Percentiles rank a stretch among this genome's conserved stretches.
Conservation (phyloP, 176 grass and related monocot species). For the Oryza longistaminata region DNA sequence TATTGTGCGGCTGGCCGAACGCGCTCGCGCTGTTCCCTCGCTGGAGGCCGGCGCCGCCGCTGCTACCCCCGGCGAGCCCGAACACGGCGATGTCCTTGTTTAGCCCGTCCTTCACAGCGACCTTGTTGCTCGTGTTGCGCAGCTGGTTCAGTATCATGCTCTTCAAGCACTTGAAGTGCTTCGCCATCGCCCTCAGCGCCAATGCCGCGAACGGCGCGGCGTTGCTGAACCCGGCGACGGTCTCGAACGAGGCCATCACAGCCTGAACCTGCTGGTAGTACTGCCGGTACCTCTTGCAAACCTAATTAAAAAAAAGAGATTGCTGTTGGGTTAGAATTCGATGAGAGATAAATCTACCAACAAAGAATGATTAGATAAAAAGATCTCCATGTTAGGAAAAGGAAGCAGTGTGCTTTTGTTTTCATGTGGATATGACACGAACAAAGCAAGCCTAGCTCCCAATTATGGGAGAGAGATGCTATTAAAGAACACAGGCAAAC, state of each 20-base stretch:
- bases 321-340: neutral
- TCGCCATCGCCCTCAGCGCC: conserved; percentile 72
- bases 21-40: conserved; percentile 44
- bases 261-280: conserved; percentile 84
- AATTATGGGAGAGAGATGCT: conserved; percentile 43
- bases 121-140: conserved; percentile 60
- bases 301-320: conserved; percentile 29
- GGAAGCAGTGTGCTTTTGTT: conserved; percentile 25
- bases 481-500: conserved; percentile 30
- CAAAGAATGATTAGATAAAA: neutral
- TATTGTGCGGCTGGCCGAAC: conserved; percentile 68
- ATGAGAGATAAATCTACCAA: neutral
- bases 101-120: conserved; percentile 43
- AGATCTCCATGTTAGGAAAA: conserved; percentile 13
- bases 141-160: conserved; percentile 76
- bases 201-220: conserved; percentile 65
- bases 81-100: conserved; percentile 59
- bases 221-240: conserved; percentile 66
- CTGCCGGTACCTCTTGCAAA: conserved; percentile 80
- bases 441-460: conserved; percentile 37
- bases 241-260: conserved; percentile 82
- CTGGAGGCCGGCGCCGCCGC: conserved; percentile 27
- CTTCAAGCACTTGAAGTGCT: conserved; percentile 81
- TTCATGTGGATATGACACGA: conserved; percentile 50
- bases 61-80: conserved; percentile 45